Conservation (phyloP, 78 protist species). For the Planoprotostelium fungivorum region DNA sequence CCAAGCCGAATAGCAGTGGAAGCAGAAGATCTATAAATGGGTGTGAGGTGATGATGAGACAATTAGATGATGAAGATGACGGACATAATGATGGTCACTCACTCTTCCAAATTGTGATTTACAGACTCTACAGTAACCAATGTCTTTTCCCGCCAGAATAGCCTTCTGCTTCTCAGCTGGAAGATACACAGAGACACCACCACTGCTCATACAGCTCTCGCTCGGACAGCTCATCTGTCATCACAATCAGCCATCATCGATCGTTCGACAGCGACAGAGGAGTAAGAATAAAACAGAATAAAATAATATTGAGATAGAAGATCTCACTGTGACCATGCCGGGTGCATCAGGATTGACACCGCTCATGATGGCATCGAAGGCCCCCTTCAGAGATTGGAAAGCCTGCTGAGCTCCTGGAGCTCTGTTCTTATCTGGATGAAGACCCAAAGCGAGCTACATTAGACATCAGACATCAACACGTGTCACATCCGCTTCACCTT, state of each 20-base stretch:
- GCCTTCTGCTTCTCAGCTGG: neutral
- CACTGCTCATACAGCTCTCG: neutral
- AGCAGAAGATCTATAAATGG: neutral
- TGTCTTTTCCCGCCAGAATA: neutral
- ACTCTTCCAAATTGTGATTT: neutral
- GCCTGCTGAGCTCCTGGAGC: neutral
- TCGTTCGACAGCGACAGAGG: neutral
- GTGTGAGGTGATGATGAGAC: too few species aligned
- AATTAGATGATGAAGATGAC: too few species aligned
- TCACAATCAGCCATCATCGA: neutral
- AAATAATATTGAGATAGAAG: neutral
- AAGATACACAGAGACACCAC: neutral
- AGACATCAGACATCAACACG: too few species aligned
- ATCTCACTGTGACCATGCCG: neutral
- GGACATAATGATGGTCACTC: neutral
- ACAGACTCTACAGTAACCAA: neutral
- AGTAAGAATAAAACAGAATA: neutral
- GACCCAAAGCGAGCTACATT: neutral
- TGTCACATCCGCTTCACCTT: neutral
- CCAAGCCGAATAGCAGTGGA: neutral
- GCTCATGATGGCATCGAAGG: neutral
- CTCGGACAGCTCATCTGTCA: neutral
- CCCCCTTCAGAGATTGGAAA: neutral
- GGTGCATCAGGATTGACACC: neutral
- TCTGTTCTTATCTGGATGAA: neutral